Evolutionary conservation across 768 basidiomycete species (phyloP).

Genomic region (Phlebiopsis gigantea): DNA sequence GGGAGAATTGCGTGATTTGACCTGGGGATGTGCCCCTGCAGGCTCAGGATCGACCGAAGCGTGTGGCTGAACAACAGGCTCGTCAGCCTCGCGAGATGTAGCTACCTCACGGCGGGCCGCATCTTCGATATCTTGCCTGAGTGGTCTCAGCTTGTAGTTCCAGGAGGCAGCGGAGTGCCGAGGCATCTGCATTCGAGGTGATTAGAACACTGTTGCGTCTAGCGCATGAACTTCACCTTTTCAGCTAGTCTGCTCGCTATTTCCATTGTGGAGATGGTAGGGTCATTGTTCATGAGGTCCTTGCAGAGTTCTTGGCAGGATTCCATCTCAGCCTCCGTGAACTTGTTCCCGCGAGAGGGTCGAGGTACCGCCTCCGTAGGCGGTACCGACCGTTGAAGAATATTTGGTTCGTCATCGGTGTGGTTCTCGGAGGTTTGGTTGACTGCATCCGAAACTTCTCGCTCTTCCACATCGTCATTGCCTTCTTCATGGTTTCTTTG

Average conservation of each 20-base stretch:
- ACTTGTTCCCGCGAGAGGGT: conserved; percentile 23
- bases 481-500: conserved; percentile 4
- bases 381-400: neutral
- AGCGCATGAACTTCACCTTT: conserved; percentile 33
- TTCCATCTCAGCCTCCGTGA: conserved; percentile 45
- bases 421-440: neutral
- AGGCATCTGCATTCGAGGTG: conserved; percentile 42
- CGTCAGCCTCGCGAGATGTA: too few species aligned
- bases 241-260: conserved; percentile 31
- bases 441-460: neutral
- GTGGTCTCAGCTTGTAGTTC: conserved; percentile 30
- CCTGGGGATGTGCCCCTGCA: neutral
- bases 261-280: conserved; percentile 30
- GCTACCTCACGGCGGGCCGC: too few species aligned
- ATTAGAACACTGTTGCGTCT: neutral
- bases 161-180: conserved; percentile 52
- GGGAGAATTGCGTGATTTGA: neutral
- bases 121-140: too few species aligned
- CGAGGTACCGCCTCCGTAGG: neutral
- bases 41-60: too few species aligned
- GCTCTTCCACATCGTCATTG: conserved; percentile 1
- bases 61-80: too few species aligned
- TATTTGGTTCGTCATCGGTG: neutral
- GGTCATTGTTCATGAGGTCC: conserved; percentile 44
- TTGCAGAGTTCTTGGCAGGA: conserved; percentile 42